These are phyloP conservation scores for Monosporozyma aerobia DNA, from an alignment of 805 yeast genomes.

Conservation along the genomic window DNA sequence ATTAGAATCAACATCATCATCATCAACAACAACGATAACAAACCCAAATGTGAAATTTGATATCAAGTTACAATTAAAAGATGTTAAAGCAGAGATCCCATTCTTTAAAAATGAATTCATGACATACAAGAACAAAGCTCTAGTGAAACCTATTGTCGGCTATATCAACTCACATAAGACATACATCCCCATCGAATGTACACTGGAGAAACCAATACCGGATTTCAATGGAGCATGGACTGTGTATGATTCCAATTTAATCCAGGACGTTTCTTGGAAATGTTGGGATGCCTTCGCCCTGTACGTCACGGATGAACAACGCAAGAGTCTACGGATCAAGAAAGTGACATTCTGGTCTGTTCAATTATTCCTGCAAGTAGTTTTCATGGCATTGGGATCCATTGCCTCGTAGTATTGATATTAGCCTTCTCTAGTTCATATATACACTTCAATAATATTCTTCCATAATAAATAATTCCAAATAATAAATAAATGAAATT, in stretches of 20 bases:
- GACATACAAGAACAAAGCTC: conserved; percentile 84
- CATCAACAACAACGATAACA: too few relatives aligned
- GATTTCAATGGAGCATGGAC: conserved; percentile 98
- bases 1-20: conserved; percentile 32
- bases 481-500: background rate
- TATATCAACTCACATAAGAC: conserved; percentile 88
- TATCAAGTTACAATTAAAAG: conserved; percentile 66
- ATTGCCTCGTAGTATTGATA: conserved; percentile 33
- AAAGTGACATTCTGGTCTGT: conserved; percentile 91
- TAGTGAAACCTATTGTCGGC: conserved; percentile 89
- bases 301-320: conserved; percentile 82
- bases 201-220: conserved; percentile 62
- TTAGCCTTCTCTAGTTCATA: background rate
- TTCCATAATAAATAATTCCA: background rate
- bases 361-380: conserved; percentile 71
- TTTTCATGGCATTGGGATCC: conserved; percentile 76
- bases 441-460: background rate
- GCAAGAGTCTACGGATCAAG: conserved; percentile 57
- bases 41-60: conserved; percentile 44
- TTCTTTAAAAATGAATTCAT: conserved; percentile 68
- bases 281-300: conserved; percentile 86
- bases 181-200: conserved; percentile 76
- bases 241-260: conserved; percentile 75
- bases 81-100: conserved; percentile 85
- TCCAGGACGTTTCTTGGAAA: conserved; percentile 85